Percentiles rank a stretch among this genome's conserved stretches.
phyloP scores from a whole-genome alignment of 768 basidiomycete genomes.

The Megacollybia marginata region DNA sequence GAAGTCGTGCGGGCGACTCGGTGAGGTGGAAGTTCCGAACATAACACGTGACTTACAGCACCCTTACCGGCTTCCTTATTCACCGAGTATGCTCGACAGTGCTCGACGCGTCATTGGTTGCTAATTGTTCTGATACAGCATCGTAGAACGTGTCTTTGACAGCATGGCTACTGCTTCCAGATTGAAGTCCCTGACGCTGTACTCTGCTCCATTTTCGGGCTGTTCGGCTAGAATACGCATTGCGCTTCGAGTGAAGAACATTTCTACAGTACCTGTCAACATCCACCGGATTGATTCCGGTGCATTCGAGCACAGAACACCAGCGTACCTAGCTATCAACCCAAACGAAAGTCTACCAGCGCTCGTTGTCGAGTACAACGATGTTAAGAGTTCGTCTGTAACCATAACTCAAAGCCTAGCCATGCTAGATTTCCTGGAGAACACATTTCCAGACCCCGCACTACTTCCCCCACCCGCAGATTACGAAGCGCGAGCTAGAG shows the following conservation, averaged over 20 bases:
- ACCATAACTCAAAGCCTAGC: neutral
- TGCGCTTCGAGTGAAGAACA: neutral
- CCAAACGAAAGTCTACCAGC: neutral
- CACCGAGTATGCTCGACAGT: no score
- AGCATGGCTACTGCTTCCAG: no score
- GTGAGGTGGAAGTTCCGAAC: no score
- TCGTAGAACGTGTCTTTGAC: no score
- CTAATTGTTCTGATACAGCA: no score
- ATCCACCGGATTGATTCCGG: neutral
- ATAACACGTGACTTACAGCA: no score
- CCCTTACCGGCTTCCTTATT: no score
- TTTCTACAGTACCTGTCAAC: neutral
- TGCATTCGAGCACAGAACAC: neutral
- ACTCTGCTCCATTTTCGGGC: neutral
- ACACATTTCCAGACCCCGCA: neutral
- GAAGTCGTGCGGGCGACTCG: no score
- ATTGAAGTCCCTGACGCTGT: neutral
- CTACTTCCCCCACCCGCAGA: neutral
- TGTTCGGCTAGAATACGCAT: neutral
- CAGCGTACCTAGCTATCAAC: neutral
- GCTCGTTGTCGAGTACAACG: neutral
- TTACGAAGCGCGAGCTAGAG: neutral
- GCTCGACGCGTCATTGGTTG: no score
- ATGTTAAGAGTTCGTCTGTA: neutral
- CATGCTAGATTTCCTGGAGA: neutral